Percentiles rank a stretch among this genome's conserved stretches.
These are phyloP conservation scores for Aspergillus avenaceus DNA, from an alignment of 495 filamentous ascomycete genomes.

Conservation along the genomic window DNA sequence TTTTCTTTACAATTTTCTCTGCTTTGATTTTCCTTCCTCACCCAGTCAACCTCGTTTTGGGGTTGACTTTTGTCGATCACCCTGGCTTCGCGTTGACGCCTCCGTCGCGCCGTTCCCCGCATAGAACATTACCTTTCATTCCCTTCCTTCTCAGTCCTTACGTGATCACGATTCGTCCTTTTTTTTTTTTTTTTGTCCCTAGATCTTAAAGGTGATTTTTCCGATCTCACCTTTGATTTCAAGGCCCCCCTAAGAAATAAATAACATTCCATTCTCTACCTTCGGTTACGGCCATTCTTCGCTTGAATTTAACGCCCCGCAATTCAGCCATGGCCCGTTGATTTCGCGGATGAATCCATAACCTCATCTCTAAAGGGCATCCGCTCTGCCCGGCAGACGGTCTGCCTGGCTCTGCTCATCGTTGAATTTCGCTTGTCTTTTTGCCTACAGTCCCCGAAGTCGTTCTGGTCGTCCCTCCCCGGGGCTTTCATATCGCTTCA, in stretches of 20 bases:
- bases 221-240: background rate
- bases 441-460: background rate
- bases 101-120: slow-evolving; percentile 38
- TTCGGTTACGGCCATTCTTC: slow-evolving; percentile 10
- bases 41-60: slow-evolving; percentile 23
- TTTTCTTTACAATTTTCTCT: background rate
- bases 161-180: slow-evolving; percentile 14
- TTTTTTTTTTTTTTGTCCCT: slow-evolving; percentile 1
- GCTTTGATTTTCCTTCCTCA: slow-evolving; percentile 2
- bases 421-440: slow-evolving; percentile 2
- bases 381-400: slow-evolving; percentile 50
- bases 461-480: background rate
- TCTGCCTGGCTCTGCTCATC: slow-evolving; percentile 28
- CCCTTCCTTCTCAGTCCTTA: slow-evolving; percentile 11
- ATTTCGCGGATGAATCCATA: slow-evolving; percentile 45
- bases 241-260: background rate
- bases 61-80: slow-evolving; percentile 33
- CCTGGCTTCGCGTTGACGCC: slow-evolving; percentile 32
- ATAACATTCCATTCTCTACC: background rate
- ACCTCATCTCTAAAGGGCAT: slow-evolving; percentile 37
- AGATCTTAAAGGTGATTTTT: no score
- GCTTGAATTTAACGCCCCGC: slow-evolving; percentile 8
- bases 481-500: background rate
- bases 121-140: slow-evolving; percentile 26
- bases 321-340: slow-evolving; percentile 39